Conservation (phyloP, 2,329 filamentous ascomycete species). For the Pseudophaeomoniella oleicola region DNA sequence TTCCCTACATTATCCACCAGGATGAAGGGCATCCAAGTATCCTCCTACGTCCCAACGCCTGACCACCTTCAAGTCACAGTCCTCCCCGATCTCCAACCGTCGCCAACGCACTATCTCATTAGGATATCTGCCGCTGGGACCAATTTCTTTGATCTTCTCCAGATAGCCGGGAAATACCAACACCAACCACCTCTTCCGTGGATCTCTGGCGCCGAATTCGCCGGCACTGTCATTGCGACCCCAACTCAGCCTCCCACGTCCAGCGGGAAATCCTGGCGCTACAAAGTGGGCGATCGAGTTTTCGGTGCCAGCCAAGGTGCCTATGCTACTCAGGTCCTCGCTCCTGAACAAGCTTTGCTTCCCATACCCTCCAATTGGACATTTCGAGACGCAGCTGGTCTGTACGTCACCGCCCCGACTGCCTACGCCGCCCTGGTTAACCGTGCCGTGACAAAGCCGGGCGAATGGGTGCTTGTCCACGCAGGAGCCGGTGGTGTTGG, state of each 20-base stretch:
- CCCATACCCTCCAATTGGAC: constrained; percentile 70
- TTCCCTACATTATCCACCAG: constrained; percentile 30
- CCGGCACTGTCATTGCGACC: constrained; percentile 56
- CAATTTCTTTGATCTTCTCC: constrained; percentile 95
- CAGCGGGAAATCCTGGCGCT: constrained; percentile 28
- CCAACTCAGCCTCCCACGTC: constrained; percentile 30
- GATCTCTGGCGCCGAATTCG: constrained; percentile 77
- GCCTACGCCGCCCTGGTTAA: constrained; percentile 72
- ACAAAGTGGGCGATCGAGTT: constrained; percentile 64
- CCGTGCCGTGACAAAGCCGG: constrained; percentile 59
- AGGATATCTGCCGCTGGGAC: constrained; percentile 73
- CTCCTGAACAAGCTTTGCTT: constrained; percentile 51
- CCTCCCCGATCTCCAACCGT: constrained; percentile 60
- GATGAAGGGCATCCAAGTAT: constrained; percentile 14
- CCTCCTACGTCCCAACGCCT: constrained; percentile 44
- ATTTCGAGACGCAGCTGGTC: constrained; percentile 68
- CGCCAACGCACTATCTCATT: constrained; percentile 66
- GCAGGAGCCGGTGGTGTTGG: constrained; percentile 88
- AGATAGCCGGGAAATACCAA: constrained; percentile 93
- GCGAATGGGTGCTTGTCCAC: constrained; percentile 80
- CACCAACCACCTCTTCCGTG: constrained; percentile 79
- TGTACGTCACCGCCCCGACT: constrained; percentile 87
- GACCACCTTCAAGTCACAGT: constrained; percentile 61
- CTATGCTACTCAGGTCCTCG: constrained; percentile 63
- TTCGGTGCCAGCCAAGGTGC: constrained; percentile 80